Evolutionary conservation across 2,329 filamentous ascomycete species (phyloP), one percentile per base, ranked within the genome.

Genomic region (Corynespora cassiicola): DNA sequence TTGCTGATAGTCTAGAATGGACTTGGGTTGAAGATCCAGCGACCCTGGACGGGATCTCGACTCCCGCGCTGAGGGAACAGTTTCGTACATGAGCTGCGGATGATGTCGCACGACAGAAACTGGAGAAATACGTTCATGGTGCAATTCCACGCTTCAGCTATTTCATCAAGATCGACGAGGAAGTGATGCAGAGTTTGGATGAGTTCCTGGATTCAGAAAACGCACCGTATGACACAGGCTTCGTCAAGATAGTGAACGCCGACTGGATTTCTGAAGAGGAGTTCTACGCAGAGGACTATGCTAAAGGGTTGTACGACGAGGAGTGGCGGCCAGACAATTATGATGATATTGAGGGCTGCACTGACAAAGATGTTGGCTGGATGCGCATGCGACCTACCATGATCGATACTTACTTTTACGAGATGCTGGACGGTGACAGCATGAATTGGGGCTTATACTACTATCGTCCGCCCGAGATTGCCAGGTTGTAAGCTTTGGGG

Each of bases 81-180:
- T 39, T 39, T 23, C 36, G 28, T 29, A 29, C 36, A 23, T 39
- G 36, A 29, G 22, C 29, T 39, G 36, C 36, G 29, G 29, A 23
- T 27, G 19, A 39, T 32, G 28, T 39, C 7, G 27, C 28, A 23
- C 36, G 20, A 32, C 28, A 39, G 28, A 27, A 18, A 31, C 21
- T 19, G 25, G 23, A 39, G 28, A n/a, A n/a, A n/a, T 39, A 39
- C 26, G 11, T 23, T 15, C 36, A 18, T 16, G 22, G 28, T 23
- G 27, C 18, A 19, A 31, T 39, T 33, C 29, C 36, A 32, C 36
- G 36, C 29, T 39, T 32, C 36, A 39, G 21, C 18, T 39, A 39
- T 20, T 39, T 39, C 36, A 39, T 39, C 36, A 39, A 39, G 36
- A 39, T 32, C 29, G 36, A 39, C 16, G 14, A 39, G 29, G 36